phyloP scores from a whole-genome alignment of 192 early-diverging fungal species.

The Backusella morwellensis region DNA sequence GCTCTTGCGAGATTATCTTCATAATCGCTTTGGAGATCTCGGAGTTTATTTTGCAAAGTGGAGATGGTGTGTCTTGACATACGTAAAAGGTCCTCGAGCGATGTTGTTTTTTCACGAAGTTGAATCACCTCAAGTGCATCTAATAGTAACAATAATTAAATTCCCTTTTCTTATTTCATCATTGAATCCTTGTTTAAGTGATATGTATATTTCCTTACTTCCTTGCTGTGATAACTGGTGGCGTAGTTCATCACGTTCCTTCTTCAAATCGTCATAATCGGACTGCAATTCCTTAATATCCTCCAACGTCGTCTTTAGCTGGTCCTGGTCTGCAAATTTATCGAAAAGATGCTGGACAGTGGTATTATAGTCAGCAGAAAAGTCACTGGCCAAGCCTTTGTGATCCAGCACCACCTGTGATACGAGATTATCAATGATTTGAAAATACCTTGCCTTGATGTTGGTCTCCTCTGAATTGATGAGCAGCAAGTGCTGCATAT shows the following conservation, averaged over 20 bases:
- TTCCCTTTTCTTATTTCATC: not conserved
- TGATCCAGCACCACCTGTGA: constrained; percentile 82
- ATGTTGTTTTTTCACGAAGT: constrained; percentile 49
- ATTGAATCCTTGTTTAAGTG: not conserved
- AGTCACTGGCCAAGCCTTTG: constrained; percentile 48
- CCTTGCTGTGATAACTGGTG: constrained; percentile 61
- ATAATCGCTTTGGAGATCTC: constrained; percentile 66
- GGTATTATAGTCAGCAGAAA: constrained; percentile 47
- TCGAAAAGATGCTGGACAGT: constrained; percentile 69
- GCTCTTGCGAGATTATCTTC: constrained; percentile 54
- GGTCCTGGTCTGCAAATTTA: constrained; percentile 81
- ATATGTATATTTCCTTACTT: not conserved
- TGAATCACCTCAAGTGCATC: constrained; percentile 37
- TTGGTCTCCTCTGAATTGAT: constrained; percentile 65
- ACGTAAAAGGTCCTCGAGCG: constrained; percentile 52
- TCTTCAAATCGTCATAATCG: constrained; percentile 62
- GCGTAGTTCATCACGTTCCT: constrained; percentile 64
- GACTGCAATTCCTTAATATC: constrained; percentile 64
- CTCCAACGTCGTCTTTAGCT: constrained; percentile 65
- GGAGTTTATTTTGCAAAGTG: constrained; percentile 67
- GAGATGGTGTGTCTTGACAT: constrained; percentile 75
- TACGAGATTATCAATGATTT: constrained; percentile 73
- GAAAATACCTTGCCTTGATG: constrained; percentile 66
- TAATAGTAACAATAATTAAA: not conserved
- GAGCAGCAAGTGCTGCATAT: constrained; percentile 71